Percentiles rank a stretch among this genome's conserved stretches.
Conservation (phyloP, 1,139 yeast genomes). For the Suhomyces panamericanus region DNA sequence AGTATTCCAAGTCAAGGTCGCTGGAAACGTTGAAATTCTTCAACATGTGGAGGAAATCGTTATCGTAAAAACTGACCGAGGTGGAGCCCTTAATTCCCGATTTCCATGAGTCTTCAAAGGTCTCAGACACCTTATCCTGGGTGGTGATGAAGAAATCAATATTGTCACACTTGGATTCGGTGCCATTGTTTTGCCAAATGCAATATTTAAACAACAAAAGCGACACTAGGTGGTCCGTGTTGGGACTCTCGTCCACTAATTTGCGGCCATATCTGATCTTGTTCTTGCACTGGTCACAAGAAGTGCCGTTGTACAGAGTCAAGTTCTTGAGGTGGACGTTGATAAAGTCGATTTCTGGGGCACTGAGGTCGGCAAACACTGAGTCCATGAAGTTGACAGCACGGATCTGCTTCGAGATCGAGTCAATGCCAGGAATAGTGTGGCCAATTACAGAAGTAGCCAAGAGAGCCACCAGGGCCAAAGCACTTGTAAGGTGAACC, state of each 20-base stretch:
- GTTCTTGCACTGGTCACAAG: constrained; percentile 40
- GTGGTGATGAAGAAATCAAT: constrained; percentile 44
- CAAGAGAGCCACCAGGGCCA: constrained; percentile 1
- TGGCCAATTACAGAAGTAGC: constrained; percentile 14
- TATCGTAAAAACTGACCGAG: constrained; percentile 38
- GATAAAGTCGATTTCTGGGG: constrained; percentile 34
- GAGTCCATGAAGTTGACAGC: constrained; percentile 24
- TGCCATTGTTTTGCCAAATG: constrained; percentile 29
- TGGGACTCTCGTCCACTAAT: constrained; percentile 32
- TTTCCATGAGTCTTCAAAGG: constrained; percentile 21
- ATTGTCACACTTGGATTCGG: constrained; percentile 35
- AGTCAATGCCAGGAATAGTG: constrained; percentile 22
- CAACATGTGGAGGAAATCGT: constrained; percentile 42
- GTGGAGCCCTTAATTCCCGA: constrained; percentile 27
- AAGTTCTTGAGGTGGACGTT: constrained; percentile 28
- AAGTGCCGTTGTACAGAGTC: constrained; percentile 31
- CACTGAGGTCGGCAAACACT: constrained; percentile 27
- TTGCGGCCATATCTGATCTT: constrained; percentile 33
- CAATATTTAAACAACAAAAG: constrained; percentile 41
- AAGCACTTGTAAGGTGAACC: neutral
- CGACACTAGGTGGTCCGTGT: constrained; percentile 37
- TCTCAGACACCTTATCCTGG: constrained; percentile 22
- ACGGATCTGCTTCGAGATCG: constrained; percentile 20
- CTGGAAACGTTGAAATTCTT: constrained; percentile 37
- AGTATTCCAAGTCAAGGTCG: constrained; percentile 37